Base-by-base conservation (phyloP, 1,139 yeast genomes). In the Candida glucosophila region DNA sequence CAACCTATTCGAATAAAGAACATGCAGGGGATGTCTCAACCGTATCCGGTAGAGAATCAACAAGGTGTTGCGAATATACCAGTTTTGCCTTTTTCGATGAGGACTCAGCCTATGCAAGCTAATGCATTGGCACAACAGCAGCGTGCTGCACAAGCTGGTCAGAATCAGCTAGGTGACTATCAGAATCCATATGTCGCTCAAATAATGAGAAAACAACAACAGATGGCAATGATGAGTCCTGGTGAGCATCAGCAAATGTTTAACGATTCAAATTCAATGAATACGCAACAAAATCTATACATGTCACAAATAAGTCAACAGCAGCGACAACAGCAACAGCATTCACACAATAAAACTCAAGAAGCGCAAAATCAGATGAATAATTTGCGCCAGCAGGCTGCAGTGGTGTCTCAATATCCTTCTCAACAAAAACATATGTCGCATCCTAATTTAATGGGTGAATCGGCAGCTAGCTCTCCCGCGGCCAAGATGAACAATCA, bases 291-390 rank as follows among this genome's bases (percentile, higher is more conserved):
- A n/a, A n/a, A n/a, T n/a, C n/a, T n/a, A n/a, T n/a, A n/a, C n/a
- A n/a, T 14, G n/a, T n/a, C n/a, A n/a, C n/a, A n/a, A n/a, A n/a
- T n/a, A n/a, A n/a, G n/a, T n/a, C n/a, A n/a, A n/a, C 39, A 34
- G 17, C 35, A 29, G 11, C 41, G 32, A 26, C 36, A 39, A 28
- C 43, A 40, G n/a, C 46, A 37, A 22, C 46, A 41, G 12, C 54
- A 43, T 29, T 45, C 47, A 16, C 58, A 52, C 28, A 55, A 56
- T 33, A 50, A 55, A 33, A 55, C 52, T 23, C 73, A 67, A 29
- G 70, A 63, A 34, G 73, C 73, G 2, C 74, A 67, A 38, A 51
- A 51, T 21, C 74, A 68, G 41, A 66, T 67, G 73, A 66, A 65
- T 34, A 65, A 56, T 34, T 47, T 67, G 31, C 58, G 73, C 22